Conservation (phyloP, 768 basidiomycete species). For the Lactifluus pinguis region DNA sequence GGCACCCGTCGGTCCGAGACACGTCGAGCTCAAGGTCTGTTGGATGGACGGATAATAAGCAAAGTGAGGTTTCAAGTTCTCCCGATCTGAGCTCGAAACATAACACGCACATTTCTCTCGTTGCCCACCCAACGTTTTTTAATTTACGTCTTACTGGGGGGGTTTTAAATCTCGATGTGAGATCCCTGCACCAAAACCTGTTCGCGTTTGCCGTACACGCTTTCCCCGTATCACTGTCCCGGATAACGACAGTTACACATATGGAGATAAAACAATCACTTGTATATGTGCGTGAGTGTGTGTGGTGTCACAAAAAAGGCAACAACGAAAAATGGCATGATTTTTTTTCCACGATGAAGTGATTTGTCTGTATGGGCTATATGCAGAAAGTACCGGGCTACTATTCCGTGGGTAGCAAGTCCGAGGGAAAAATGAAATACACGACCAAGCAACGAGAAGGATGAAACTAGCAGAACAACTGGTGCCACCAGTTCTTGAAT, state of each 20-base stretch:
- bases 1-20: too few species aligned
- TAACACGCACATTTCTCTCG: too few species aligned
- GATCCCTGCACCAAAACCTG: not conserved
- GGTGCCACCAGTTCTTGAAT: conserved; percentile 72
- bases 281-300: not conserved
- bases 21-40: too few species aligned
- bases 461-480: conserved; percentile 54
- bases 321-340: conserved; percentile 3
- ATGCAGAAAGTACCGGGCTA: not conserved
- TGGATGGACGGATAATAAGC: too few species aligned
- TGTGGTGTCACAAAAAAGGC: not conserved
- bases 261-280: conserved; percentile 18
- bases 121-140: not conserved
- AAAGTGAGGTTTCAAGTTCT: too few species aligned
- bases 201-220: conserved; percentile 14
- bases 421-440: not conserved
- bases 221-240: conserved; percentile 2
- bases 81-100: not conserved
- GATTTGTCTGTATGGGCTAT: conserved; percentile 2
- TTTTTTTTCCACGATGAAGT: conserved; percentile 5
- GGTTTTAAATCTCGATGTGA: not conserved
- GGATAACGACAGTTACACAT: conserved; percentile 21
- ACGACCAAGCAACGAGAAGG: not conserved
- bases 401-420: not conserved
- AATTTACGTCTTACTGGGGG: not conserved